Evolutionary conservation across 2,329 filamentous ascomycete species (phyloP).

Genomic region (Fusarium oligoseptatum): DNA sequence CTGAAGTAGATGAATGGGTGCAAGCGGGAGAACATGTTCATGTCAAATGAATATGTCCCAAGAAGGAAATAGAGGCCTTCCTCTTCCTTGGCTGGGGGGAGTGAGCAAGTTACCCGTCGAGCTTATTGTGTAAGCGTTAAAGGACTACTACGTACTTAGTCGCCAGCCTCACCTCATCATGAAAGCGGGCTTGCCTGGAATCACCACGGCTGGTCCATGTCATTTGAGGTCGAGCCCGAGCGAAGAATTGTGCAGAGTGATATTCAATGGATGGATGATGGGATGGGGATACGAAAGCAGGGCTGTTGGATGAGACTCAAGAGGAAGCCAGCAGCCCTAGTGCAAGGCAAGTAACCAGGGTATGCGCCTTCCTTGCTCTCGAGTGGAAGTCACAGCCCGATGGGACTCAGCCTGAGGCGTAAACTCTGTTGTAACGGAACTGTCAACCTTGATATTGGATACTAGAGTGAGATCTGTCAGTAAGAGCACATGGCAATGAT

Average conservation of each 20-base stretch:
- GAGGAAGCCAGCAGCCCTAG: constrained; percentile 3
- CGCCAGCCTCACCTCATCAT: not conserved
- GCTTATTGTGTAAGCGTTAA: not conserved
- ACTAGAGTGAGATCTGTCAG: not conserved
- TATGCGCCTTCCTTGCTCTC: not conserved
- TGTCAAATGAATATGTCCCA: not conserved
- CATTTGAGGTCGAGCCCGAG: not conserved
- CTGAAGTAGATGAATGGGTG: not conserved
- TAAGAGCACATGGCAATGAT: not conserved
- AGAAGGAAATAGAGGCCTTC: not conserved
- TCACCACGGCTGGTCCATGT: not conserved
- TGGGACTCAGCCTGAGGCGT: constrained; percentile 1
- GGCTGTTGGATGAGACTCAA: constrained; percentile 9
- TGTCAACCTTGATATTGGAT: not conserved
- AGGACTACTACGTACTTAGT: not conserved
- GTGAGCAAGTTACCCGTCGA: not conserved
- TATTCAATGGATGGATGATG: not conserved
- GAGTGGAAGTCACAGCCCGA: constrained; percentile 2
- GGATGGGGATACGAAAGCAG: constrained; percentile 4
- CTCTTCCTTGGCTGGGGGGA: not conserved
- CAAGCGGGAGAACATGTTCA: not conserved
- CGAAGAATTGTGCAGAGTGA: constrained; percentile 1
- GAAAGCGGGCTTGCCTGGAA: not conserved
- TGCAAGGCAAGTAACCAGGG: constrained; percentile 3
- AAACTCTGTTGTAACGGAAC: not conserved